Evolutionary conservation across 306 rosid species (phyloP).

Genomic region (Cercis canadensis): DNA sequence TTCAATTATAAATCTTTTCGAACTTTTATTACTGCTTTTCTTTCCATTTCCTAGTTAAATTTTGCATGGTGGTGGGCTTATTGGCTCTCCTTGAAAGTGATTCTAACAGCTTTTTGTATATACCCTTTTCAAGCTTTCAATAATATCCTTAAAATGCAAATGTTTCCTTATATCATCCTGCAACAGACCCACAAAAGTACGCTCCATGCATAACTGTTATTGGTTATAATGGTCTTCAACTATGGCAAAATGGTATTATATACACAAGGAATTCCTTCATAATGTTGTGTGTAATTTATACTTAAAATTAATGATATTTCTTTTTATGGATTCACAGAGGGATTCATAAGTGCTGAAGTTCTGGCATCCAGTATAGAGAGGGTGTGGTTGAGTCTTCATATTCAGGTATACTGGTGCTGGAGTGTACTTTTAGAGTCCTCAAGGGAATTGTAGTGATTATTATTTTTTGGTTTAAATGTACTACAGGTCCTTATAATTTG

Average conservation of each 20-base stretch:
- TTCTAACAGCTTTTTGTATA: not conserved
- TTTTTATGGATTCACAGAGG: slow-evolving; percentile 40
- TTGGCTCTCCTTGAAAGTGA: not conserved
- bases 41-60: not conserved
- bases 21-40: not conserved
- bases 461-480: too few relatives aligned
- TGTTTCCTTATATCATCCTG: slow-evolving; percentile 48
- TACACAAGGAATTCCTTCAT: not conserved
- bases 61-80: not conserved
- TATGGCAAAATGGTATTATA: slow-evolving; percentile 63
- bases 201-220: slow-evolving; percentile 59
- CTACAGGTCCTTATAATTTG: too few relatives aligned
- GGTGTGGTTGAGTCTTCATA: slow-evolving; percentile 63
- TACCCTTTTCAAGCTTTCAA: not conserved
- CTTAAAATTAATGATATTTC: not conserved
- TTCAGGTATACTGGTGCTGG: slow-evolving; percentile 45
- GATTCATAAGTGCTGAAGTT: slow-evolving; percentile 52
- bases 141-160: not conserved
- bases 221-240: slow-evolving; percentile 61
- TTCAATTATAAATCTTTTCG: not conserved
- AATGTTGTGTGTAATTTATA: not conserved
- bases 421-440: not conserved
- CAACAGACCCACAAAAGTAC: slow-evolving; percentile 56
- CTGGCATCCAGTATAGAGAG: slow-evolving; percentile 64
- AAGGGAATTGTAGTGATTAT: not conserved